Base-by-base conservation (phyloP, 1,139 yeast genomes). In the Candida tropicalis region DNA sequence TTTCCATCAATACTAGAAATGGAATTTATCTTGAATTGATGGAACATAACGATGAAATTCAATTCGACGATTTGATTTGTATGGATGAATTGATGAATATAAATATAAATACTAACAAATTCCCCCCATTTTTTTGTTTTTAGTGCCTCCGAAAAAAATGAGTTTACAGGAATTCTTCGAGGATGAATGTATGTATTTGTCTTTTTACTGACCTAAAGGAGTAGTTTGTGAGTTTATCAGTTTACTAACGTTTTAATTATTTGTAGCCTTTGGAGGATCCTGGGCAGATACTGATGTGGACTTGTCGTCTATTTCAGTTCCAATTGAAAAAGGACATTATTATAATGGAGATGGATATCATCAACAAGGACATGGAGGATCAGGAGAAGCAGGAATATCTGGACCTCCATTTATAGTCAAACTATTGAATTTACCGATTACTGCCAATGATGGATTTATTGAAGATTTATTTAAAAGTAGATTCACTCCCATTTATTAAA, bases 231-330 rank as follows among this genome's bases (percentile, higher is more conserved):
- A n/a, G n/a, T n/a, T n/a, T n/a, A n/a, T n/a, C n/a, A n/a, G n/a
- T n/a, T n/a, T n/a, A n/a, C n/a, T n/a, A n/a, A n/a, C n/a, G n/a
- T n/a, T n/a, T n/a, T n/a, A n/a, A n/a, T 26, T 15, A 5, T 20
- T 36, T 58, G 43, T 44, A 69, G 75, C 71, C 18, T 65, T 64
- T 51, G 82, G 81, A 44, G 84, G 85, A 44, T 79, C 86, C 35
- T 85, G 93, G 89, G 91, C 89, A 36, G 91, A 84, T 55, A 84
- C 81, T 47, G 90, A 84, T 51, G 76, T 85, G 44, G 90, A 84
- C 63, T 71, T 83, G 65, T 75, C 82, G 45, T 80, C 85, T 35
- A 80, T 82, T 45, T 75, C 80, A 27, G 83, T 81, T 28, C 84
- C 84, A n/a, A 70, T 73, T 32, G 69, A 66, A 42, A 61, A 58